phyloP scores from a whole-genome alignment of 805 yeast species.

The Candida nemodendra region DNA sequence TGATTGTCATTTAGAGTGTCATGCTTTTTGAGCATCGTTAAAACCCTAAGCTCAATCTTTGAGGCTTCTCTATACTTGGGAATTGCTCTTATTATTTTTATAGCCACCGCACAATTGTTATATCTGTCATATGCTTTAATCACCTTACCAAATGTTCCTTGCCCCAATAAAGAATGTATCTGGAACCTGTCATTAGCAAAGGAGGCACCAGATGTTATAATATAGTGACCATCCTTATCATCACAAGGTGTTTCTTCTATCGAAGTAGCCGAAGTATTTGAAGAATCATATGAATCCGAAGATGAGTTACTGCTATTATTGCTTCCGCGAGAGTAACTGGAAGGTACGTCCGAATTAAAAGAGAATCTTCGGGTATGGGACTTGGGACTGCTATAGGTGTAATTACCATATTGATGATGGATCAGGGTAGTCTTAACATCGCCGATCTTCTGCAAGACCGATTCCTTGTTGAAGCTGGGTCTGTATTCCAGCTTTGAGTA shows the following conservation, averaged over 20 bases:
- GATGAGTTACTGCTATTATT: constrained; percentile 18
- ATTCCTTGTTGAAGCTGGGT: constrained; percentile 31
- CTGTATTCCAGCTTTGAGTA: constrained; percentile 44
- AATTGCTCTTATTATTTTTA: constrained; percentile 87
- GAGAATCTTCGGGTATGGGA: constrained; percentile 24
- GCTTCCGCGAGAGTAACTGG: constrained; percentile 1
- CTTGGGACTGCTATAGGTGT: constrained; percentile 26
- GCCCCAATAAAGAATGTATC: constrained; percentile 72
- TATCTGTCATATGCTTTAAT: constrained; percentile 74
- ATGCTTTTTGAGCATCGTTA: constrained; percentile 67
- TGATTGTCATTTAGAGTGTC: constrained; percentile 67
- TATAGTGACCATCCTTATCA: constrained; percentile 75
- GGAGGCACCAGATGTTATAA: constrained; percentile 52
- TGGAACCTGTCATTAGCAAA: constrained; percentile 74
- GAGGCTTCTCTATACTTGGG: constrained; percentile 96
- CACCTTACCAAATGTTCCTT: constrained; percentile 92
- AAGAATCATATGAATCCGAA: constrained; percentile 21
- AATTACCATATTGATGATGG: constrained; percentile 25
- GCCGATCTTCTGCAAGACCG: constrained; percentile 39
- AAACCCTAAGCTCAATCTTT: constrained; percentile 82
- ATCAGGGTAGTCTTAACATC: constrained; percentile 40
- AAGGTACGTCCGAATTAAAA: constrained; percentile 20
- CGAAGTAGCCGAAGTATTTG: constrained; percentile 21
- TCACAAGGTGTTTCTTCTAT: constrained; percentile 41
- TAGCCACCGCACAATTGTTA: constrained; percentile 68